Conservation (phyloP, 2,329 filamentous ascomycete genomes). For the Chlorencoelia australis region DNA sequence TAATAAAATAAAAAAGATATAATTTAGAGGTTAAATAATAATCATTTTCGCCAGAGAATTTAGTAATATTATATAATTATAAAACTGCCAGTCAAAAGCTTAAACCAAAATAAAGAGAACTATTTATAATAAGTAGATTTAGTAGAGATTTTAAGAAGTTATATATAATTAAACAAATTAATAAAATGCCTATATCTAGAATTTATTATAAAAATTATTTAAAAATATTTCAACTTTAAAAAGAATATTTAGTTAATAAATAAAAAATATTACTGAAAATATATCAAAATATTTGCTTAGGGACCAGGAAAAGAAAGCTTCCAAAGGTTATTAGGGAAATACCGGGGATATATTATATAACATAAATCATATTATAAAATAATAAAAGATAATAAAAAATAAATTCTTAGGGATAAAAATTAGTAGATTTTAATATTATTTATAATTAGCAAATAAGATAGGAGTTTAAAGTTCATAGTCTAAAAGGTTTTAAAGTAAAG, state of each 20-base stretch:
- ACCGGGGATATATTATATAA: too few species aligned
- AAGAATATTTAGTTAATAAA: not conserved
- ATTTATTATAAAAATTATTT: slow-evolving; percentile 1
- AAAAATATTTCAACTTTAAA: not conserved
- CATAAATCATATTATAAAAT: too few species aligned
- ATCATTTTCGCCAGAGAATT: not conserved
- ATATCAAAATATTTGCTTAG: not conserved
- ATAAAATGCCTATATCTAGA: not conserved
- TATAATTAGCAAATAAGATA: too few species aligned
- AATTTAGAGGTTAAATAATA: not conserved
- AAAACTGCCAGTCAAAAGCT: not conserved
- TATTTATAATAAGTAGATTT: not conserved
- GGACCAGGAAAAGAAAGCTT: too few species aligned
- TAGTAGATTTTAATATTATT: too few species aligned
- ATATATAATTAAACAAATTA: not conserved
- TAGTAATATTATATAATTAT: not conserved
- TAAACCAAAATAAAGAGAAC: not conserved
- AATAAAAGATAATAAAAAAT: too few species aligned
- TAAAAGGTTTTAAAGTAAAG: too few species aligned
- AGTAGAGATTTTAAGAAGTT: not conserved
- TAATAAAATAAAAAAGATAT: not conserved
- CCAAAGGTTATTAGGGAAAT: too few species aligned
- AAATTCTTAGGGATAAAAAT: too few species aligned
- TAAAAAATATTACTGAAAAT: not conserved
- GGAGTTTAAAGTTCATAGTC: too few species aligned